phyloP scores from a whole-genome alignment of 139 green algal genomes.

The Chlamydomonas schloesseri region DNA sequence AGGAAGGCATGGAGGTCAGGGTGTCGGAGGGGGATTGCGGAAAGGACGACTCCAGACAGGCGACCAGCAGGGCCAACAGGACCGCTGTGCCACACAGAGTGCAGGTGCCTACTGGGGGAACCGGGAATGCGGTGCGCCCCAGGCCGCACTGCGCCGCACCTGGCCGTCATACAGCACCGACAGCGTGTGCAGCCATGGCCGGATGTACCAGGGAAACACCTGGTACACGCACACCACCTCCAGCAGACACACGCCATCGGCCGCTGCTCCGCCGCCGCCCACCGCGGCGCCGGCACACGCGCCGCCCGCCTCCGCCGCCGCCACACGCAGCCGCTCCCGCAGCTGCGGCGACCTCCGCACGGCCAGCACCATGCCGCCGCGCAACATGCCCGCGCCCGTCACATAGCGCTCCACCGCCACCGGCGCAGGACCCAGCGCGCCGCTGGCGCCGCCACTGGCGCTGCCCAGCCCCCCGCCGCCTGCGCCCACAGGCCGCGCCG shows the following conservation, averaged over 20 bases:
- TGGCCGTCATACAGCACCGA: slow-evolving; percentile 74
- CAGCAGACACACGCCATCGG: background rate
- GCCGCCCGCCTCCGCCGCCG: background rate
- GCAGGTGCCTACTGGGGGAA: too few species aligned
- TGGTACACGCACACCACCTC: slow-evolving; percentile 76
- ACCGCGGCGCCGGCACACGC: background rate
- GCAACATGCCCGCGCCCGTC: slow-evolving; percentile 44
- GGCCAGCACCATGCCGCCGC: slow-evolving; percentile 49
- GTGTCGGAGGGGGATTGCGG: too few species aligned
- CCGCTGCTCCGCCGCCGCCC: background rate
- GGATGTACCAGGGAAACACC: slow-evolving; percentile 87
- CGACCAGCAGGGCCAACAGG: too few species aligned
- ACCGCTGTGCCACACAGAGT: too few species aligned
- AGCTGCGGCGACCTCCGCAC: slow-evolving; percentile 13
- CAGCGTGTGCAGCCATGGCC: slow-evolving; percentile 81
- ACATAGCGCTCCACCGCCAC: slow-evolving; percentile 35
- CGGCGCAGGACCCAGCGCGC: background rate
- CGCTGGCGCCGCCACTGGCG: too few species aligned
- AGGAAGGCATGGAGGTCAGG: too few species aligned
- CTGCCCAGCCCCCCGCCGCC: background rate
- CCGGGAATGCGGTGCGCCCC: too few species aligned
- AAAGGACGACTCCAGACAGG: too few species aligned
- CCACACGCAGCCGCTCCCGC: background rate
- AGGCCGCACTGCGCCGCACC: slow-evolving; percentile 41
- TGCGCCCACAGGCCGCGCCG: background rate